phyloP scores from a whole-genome alignment of 441 rosid genomes.

The Pelargonium cotyledonis region DNA sequence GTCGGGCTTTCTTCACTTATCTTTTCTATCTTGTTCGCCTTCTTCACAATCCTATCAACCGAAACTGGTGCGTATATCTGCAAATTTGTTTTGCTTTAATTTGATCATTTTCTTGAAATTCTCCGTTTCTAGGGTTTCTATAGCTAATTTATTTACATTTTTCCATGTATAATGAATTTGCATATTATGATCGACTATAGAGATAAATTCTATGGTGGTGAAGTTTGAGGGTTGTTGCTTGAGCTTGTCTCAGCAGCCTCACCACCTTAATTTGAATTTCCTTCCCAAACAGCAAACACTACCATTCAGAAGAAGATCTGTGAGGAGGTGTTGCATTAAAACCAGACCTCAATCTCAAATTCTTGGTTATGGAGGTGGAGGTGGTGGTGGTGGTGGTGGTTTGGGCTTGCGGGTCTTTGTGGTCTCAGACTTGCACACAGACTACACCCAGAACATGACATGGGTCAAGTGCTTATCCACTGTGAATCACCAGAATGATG shows the following conservation, averaged over 20 bases:
- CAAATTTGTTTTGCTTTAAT: not conserved
- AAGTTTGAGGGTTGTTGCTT: constrained; percentile 19
- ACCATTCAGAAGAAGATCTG: not conserved
- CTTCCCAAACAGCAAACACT: constrained; percentile 2
- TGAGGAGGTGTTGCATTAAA: constrained; percentile 13
- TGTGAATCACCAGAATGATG: constrained; percentile 30
- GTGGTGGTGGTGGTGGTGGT: constrained; percentile 14
- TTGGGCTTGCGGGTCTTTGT: constrained; percentile 40
- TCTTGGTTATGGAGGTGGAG: constrained; percentile 17
- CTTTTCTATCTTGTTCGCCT: no score
- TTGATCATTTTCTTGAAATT: not conserved
- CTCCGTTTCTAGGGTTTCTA: no score
- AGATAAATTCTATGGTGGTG: constrained; percentile 19
- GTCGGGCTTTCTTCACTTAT: no score
- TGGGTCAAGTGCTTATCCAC: constrained; percentile 47
- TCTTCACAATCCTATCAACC: not conserved
- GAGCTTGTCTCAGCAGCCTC: constrained; percentile 21
- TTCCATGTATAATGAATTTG: not conserved
- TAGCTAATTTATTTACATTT: no score
- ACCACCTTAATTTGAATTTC: not conserved
- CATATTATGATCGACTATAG: not conserved
- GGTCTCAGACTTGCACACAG: constrained; percentile 58
- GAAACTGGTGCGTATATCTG: not conserved
- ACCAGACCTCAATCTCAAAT: constrained; percentile 31
- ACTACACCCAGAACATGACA: constrained; percentile 49